These are phyloP conservation scores for Beta vulgaris DNA, from an alignment of 148 eudicot species.

Conservation along the genomic window DNA sequence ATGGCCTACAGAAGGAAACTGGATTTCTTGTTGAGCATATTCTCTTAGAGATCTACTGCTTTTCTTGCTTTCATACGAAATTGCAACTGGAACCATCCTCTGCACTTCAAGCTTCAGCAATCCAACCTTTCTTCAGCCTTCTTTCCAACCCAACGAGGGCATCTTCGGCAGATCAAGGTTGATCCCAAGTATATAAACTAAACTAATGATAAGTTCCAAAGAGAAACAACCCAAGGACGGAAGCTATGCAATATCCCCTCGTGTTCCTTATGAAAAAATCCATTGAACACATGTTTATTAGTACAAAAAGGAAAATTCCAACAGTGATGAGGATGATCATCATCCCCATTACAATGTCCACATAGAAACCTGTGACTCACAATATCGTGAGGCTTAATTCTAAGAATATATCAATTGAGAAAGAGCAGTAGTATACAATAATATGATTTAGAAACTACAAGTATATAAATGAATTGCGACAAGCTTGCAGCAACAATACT, in stretches of 20 bases:
- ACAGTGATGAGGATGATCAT: background rate
- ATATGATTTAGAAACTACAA: background rate
- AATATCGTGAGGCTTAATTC: too few relatives aligned
- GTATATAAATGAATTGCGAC: background rate
- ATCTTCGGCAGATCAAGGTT: background rate
- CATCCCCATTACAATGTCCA: background rate
- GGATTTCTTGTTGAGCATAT: background rate
- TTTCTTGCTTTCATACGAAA: background rate
- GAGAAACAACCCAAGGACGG: background rate
- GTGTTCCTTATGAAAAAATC: background rate
- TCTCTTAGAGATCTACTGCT: background rate
- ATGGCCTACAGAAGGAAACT: background rate
- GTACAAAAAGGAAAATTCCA: background rate
- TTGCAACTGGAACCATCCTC: background rate
- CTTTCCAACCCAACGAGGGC: background rate
- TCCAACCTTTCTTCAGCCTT: background rate
- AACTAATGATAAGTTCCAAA: background rate
- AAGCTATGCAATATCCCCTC: background rate
- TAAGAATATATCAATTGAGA: background rate
- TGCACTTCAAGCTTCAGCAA: background rate
- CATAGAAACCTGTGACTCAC: too few relatives aligned
- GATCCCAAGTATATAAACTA: background rate
- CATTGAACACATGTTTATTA: background rate
- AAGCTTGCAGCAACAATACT: slow-evolving; percentile 14
- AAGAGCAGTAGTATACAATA: background rate